Percentiles rank a stretch among this genome's conserved stretches.
Evolutionary conservation across 2,329 filamentous ascomycete species (phyloP).

Genomic region (Apiospora aurea): DNA sequence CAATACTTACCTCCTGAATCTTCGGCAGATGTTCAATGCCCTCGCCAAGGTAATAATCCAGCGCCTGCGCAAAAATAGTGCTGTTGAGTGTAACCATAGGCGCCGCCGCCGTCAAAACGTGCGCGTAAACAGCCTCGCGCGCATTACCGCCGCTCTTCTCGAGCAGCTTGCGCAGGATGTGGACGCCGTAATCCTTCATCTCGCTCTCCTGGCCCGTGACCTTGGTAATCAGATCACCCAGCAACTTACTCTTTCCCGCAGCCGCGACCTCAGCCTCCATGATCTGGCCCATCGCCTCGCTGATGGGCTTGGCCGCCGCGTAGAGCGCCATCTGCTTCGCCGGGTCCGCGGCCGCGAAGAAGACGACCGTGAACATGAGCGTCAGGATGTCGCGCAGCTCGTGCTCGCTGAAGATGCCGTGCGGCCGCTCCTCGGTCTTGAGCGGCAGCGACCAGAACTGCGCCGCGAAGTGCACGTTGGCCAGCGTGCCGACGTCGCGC

Average conservation of each 20-base stretch:
- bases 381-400: conserved; percentile 56
- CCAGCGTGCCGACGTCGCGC: conserved; percentile 48
- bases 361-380: conserved; percentile 34
- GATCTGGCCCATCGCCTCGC: conserved; percentile 19
- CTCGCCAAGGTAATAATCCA: conserved; percentile 24
- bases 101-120: conserved; percentile 16
- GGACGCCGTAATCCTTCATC: conserved; percentile 23
- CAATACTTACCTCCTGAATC: background rate
- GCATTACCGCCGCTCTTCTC: background rate
- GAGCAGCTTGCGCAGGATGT: conserved; percentile 22
- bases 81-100: conserved; percentile 24
- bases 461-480: conserved; percentile 61
- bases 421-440: conserved; percentile 58
- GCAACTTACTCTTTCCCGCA: conserved; percentile 37
- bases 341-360: conserved; percentile 13
- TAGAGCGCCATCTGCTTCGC: conserved; percentile 18
- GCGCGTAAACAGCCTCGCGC: conserved; percentile 11
- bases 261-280: conserved; percentile 12
- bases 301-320: conserved; percentile 18
- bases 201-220: conserved; percentile 15
- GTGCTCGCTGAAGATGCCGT: conserved; percentile 59
- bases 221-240: conserved; percentile 17
- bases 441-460: conserved; percentile 62
- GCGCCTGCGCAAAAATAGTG: conserved; percentile 17
- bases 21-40: conserved; percentile 18